Evolutionary conservation across 1,284 basidiomycete species (phyloP), one percentile per base, ranked within the genome.

Genomic region (Cutaneotrichosporon sp.): DNA sequence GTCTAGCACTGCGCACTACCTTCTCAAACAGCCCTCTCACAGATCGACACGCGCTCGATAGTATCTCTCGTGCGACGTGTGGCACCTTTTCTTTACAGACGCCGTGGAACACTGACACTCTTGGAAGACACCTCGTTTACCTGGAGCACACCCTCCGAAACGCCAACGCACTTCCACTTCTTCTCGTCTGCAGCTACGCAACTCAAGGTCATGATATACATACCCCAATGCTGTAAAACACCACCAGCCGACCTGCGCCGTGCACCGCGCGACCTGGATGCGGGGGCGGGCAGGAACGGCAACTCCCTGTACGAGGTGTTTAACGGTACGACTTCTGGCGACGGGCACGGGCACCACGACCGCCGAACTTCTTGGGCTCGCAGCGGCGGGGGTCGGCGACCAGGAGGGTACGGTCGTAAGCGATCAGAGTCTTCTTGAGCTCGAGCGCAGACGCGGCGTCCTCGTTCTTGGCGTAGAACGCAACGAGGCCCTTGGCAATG

Each of bases 321-420:
- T 83, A 92, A 83, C 89, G 89, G 84, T 92, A 92, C 84, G 89
- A 91, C 79, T 93, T 93, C 81, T 94, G 90, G 79, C 90, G 86
- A 80, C 90, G 88, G 60, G 90, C 88, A 83, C 90, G 89, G 64
- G 91, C 91, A 86, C 91, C 91, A 74, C 80, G 81, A 81, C 91
- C 91, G 83, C 91, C 91, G 76, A 97, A 94, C 76, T 97, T 98
- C 87, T 97, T 97, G 72, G 94, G 94, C 79, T 98, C 94, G 87
- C 89, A 90, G 80, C 93, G 87, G 79, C 93, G 87, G 69, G 96
- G 96, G 80, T 99, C 96, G 65, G 96, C 92, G 69, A 98, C 96
- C 73, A 99, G 80, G 60, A 97, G 81, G 52, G 89, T 86, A 72
- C 96, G 83, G 82, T 97, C 92, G 77, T 97, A 97, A 22, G 90